These are phyloP conservation scores for Hygrophorus pudorinus DNA, from an alignment of 768 basidiomycete genomes.

Conservation along the genomic window DNA sequence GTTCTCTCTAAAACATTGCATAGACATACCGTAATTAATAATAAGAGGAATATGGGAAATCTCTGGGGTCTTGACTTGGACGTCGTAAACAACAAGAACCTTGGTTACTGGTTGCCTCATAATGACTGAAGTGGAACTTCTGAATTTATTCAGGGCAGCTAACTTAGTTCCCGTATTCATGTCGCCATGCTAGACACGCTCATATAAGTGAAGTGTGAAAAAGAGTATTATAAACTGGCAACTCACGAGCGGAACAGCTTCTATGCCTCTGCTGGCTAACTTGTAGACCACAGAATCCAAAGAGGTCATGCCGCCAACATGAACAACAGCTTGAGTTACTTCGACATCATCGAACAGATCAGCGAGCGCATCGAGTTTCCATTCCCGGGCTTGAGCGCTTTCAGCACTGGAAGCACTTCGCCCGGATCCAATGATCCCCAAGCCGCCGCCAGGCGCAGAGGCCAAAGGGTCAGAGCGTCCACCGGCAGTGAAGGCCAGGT, in stretches of 20 bases:
- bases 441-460: conserved; percentile 40
- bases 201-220: conserved; percentile 6
- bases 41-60: conserved; percentile 86
- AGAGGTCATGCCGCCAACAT: conserved; percentile 81
- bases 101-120: conserved; percentile 61
- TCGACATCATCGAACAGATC: conserved; percentile 88
- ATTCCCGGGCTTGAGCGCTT: conserved; percentile 79
- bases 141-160: conserved; percentile 79
- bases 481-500: conserved; percentile 88
- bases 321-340: conserved; percentile 70
- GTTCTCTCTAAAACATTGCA: neutral
- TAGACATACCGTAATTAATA: conserved; percentile 77
- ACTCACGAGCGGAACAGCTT: conserved; percentile 81
- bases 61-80: conserved; percentile 84
- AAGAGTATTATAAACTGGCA: neutral
- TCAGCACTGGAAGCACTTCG: conserved; percentile 72
- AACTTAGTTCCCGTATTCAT: conserved; percentile 80
- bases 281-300: conserved; percentile 89
- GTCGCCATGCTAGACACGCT: conserved; percentile 64
- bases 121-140: conserved; percentile 43
- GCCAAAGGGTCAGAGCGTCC: conserved; percentile 50
- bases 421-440: conserved; percentile 93
- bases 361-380: conserved; percentile 89
- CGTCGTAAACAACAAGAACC: conserved; percentile 88
- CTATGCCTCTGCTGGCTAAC: conserved; percentile 73